phyloP scores from a whole-genome alignment of 169 alveolate species.

The Cryptosporidium xiaoi region DNA sequence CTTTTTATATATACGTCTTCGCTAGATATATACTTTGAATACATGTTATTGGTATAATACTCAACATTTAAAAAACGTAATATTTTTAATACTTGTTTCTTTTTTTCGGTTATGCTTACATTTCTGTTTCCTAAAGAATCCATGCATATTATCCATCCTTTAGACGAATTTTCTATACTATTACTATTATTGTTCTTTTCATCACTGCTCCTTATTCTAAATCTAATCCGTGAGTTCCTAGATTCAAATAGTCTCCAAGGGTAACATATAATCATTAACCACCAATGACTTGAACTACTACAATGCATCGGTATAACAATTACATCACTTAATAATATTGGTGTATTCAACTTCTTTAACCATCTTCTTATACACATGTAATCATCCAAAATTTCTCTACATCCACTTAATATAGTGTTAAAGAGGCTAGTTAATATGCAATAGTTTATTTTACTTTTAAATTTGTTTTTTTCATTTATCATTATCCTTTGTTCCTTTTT shows the following conservation, averaged over 20 bases:
- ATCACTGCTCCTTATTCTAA: not conserved
- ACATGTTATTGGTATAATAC: constrained; percentile 11
- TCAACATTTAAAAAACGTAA: constrained; percentile 46
- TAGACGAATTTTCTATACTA: constrained; percentile 15
- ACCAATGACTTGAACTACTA: constrained; percentile 36
- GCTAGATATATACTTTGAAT: not conserved
- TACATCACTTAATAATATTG: constrained; percentile 33
- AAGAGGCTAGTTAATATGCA: constrained; percentile 59
- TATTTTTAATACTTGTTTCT: constrained; percentile 7
- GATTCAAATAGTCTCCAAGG: constrained; percentile 23
- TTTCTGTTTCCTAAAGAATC: constrained; percentile 58
- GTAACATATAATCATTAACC: constrained; percentile 51
- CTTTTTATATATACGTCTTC: not conserved
- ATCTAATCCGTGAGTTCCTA: not conserved
- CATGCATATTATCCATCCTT: constrained; percentile 66
- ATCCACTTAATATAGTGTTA: constrained; percentile 24
- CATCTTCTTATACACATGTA: constrained; percentile 43
- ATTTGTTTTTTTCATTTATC: not conserved
- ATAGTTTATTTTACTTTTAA: not conserved
- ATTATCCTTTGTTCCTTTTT: too few relatives aligned
- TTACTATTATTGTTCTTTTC: not conserved
- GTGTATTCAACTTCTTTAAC: constrained; percentile 39
- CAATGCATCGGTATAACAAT: constrained; percentile 70
- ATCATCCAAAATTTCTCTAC: constrained; percentile 42
- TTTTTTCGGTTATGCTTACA: constrained; percentile 3